Base-by-base conservation (phyloP, 768 basidiomycete genomes). In the Hericium erinaceus region DNA sequence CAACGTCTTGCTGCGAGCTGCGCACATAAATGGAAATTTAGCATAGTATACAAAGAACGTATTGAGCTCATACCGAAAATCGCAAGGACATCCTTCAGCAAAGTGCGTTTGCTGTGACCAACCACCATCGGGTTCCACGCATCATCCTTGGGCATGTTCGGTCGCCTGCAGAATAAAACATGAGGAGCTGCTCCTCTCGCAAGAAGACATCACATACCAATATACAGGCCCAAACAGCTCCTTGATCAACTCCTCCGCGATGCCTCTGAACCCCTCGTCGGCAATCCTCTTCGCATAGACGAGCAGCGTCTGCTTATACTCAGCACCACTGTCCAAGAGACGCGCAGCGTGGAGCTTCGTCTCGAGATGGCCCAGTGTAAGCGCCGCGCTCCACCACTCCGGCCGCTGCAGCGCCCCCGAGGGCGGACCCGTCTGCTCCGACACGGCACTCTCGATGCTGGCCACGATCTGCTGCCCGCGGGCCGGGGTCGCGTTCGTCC, bases 201-300 rank as follows among this genome's bases (percentile, higher is more conserved):
- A 39, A 54, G 44, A n/a, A 46, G 12, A 7, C 39, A 44, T 15
- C 1, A 79, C 89, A 58, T 66, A 95, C 95, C 85, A 88, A 71
- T 91, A 95, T 40, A 94, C 74, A 0, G 94, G 95, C 15, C 95
- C 94, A 64, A 89, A 84, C 54, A 98, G 76, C 61, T 98, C 97
- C 69, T 81, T 87, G 52, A 95, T 80, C 56, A 99, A 70, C 69
- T 98, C 95, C 68, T 97, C 95, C 16, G 84, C 94, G 69, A 95
- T 93, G 39, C 75, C 87, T 60, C 81, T 76, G 68, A 92, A 93
- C 0, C 89, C 93, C 68, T 95, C 93, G 61, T 97, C 91, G 39
- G 88, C 92, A 44, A 98, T 75, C 72, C 82, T 85, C 75, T 81
- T 88, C 39, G 92, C 86, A 68, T 97, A 98, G 62, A 82, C 62